Conservation (phyloP, 768 basidiomycete species). For the Boletus rubroflammeus region DNA sequence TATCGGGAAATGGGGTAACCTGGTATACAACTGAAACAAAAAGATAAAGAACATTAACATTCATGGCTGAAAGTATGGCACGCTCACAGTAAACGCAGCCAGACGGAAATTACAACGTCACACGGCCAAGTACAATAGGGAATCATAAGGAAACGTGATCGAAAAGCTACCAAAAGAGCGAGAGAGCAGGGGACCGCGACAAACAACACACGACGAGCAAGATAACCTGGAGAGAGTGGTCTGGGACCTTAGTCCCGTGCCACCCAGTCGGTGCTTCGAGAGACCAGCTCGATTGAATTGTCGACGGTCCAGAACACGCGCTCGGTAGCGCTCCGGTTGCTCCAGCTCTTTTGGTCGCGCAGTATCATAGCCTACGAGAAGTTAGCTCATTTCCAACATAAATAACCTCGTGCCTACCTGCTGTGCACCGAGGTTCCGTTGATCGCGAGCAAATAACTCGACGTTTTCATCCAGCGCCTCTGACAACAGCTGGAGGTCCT, state of each 20-base stretch:
- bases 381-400: neutral
- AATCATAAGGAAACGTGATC: constrained; percentile 1
- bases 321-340: constrained; percentile 84
- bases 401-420: constrained; percentile 55
- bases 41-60: constrained; percentile 13
- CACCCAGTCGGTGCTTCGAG: constrained; percentile 85
- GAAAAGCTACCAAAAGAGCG: constrained; percentile 10
- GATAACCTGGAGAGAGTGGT: neutral
- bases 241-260: constrained; percentile 51
- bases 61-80: neutral
- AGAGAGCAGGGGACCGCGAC: neutral
- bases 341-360: constrained; percentile 96
- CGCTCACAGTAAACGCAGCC: constrained; percentile 13
- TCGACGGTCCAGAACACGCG: constrained; percentile 91
- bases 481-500: constrained; percentile 80
- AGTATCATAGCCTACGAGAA: constrained; percentile 83
- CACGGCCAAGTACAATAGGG: constrained; percentile 18
- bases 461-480: constrained; percentile 91
- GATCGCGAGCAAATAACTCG: constrained; percentile 88
- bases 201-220: constrained; percentile 12
- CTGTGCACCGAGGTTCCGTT: constrained; percentile 94
- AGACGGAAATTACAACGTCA: constrained; percentile 22
- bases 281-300: constrained; percentile 82
- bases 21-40: constrained; percentile 17
- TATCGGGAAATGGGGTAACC: constrained; percentile 13